Base-by-base conservation (phyloP, 2,329 filamentous ascomycete genomes). In the Zymoseptoria brevis region DNA sequence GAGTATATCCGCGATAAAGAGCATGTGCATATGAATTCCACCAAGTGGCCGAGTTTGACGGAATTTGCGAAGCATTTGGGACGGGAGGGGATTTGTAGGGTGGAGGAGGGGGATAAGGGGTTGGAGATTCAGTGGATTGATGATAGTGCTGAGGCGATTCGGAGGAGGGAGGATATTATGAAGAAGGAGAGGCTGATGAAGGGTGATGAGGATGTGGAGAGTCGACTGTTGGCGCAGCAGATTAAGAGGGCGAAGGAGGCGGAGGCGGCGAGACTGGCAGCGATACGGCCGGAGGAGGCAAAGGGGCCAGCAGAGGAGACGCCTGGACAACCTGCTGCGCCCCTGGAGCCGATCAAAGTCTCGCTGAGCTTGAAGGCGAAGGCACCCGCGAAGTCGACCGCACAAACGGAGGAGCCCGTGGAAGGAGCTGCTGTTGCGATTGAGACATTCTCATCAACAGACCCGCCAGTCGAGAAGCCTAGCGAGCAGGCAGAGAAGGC, bases 21-120 rank as follows among this genome's bases (percentile, higher is more conserved):
- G 69, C 93, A 97, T 72, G 79, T 94, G 8, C 94, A 97, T 72
- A 91, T 97, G 88, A 96, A 96, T 74, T 81, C 90, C 7, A 97
- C 94, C 0, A 87, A 87, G 69, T 97, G 91, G 91, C 83, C 87
- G 3, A 89, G 84, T 57, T 76, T 99, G 67, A 93, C 91, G 2
- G 91, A 97, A 68, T 96, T 96, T 71, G 90, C 89, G 13, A 96
- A 96, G 71, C 79, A 89, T 69, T 77, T 99, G 1, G 92, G 93
- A 0, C 79, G 88, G 21, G 91, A 97, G 73, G 89, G 93, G 0
- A 85, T 96, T 52, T 96, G 90, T 68, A 81, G 89, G 29, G 92
- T 97, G 0, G 91, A 97, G 74, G 93, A 97, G 73, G 90, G 86
- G 49, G 86, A 89, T 63, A 93, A 96, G 73, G 94, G 90, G 0